Base-by-base conservation (phyloP, 148 eudicot genomes). In the Drosera capensis region DNA sequence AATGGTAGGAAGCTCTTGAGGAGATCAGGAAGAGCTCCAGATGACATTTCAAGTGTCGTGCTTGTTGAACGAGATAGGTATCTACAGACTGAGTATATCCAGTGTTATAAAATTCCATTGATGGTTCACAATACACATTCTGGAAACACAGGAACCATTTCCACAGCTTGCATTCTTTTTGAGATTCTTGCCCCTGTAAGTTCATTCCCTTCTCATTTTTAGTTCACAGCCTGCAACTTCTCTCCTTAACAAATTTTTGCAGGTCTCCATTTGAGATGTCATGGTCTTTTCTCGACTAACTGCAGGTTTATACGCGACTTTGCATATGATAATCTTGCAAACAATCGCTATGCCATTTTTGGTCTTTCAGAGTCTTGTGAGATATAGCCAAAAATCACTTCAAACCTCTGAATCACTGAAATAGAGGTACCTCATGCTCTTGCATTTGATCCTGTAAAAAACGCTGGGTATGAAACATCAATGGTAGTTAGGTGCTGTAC, bases 31-130 rank as follows among this genome's bases (percentile, higher is more conserved):
- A 81, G 99, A 64, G 82, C 82, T 53, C 94, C 99, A 56, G 94
- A 92, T 66, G 99, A 92, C 46, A 85, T 92, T 66, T 92, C 99
- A 20, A 92, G 99, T 66, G 99, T 92, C 28, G 99, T 92, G 14
- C 82, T 92, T 22, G 94, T 92, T 44, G 99, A 92, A 45, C 72
- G 74, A 55, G 78, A 92, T 26, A 66, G 86, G 99, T 85, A 63
- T 28, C 0, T 28, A 28, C 31, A 28, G 31, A 28, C 7, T 11
- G 31, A 28, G 5, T 28, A 28, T 19, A 2, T 9, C 18, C 18
- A 8, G 31, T 34, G 14, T 16, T 29, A 17, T 20, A 16, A 18
- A 41, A 12, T 23, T 40, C 20, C 30, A 1, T 15, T 19, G 1
- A 45, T 23, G n/a, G n/a, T n/a, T n/a, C n/a, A n/a, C n/a, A n/a